Evolutionary conservation across 2,329 filamentous ascomycete genomes (phyloP), one percentile per base, ranked within the genome.

Genomic region (Trichoderma breve): DNA sequence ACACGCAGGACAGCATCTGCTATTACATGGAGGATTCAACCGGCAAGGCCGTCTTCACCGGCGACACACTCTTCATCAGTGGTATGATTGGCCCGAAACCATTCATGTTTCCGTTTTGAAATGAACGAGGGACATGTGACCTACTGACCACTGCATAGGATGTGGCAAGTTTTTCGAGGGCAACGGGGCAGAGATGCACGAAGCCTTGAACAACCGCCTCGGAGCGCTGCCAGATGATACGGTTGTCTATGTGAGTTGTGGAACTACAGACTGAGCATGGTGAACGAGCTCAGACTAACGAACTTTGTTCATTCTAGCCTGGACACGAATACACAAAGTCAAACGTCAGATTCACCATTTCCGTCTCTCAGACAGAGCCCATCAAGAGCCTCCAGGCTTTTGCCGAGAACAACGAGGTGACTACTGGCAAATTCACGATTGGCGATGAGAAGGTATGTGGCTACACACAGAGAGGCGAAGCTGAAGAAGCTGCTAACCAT

Each of bases 261-360:
- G 4, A 24, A 28, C 2, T 36, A 3, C 26, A 6, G n/a, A 9
- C 2, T 18, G 15, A 18, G 21, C 36, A 34, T n/a, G 4, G 21
- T 18, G n/a, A 21, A 43, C 32, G 18, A 30, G 30, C 51, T 63
- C 6, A 7, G 26, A n/a, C 60, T 58, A 28, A 60, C n/a, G 12
- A 21, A 5, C 70, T 28, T 71, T 12, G 18, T 7, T 71, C 8
- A 14, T 11, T 60, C 53, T 43, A 95, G 91, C 95, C 95, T 21
- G 96, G 96, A 4, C 96, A 99, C 78, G 96, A 98, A 82, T 99
- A 99, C 84, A 99, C 96, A n/a, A 97, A 96, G 82, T 88, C 92
- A 66, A 99, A 99, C 79, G 94, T 96, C 78, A 94, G 94, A 80
- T 99, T 99, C 79, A 91, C 90, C 62, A 83, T 92, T 72, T 92